phyloP scores from a whole-genome alignment of 306 rosid species.

The Cucurbita maxima region DNA sequence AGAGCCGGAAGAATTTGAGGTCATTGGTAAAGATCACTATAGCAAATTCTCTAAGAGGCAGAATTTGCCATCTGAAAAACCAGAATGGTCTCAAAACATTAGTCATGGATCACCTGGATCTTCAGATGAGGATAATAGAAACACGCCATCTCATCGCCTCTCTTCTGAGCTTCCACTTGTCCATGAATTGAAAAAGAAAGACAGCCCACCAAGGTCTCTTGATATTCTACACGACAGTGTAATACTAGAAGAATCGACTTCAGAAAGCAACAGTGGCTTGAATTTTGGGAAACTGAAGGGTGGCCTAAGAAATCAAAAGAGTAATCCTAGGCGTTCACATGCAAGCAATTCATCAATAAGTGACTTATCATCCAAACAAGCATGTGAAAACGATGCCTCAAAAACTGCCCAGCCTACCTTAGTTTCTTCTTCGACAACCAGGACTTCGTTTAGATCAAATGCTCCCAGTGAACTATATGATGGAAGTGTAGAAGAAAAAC shows the following conservation, averaged over 20 bases:
- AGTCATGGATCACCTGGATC: constrained; percentile 25
- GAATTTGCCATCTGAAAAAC: constrained; percentile 6
- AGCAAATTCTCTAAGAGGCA: constrained; percentile 10
- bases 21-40: constrained; percentile 12
- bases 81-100: constrained; percentile 20
- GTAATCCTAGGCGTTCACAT: constrained; percentile 23
- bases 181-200: constrained; percentile 12
- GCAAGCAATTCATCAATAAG: constrained; percentile 18
- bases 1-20: constrained; percentile 24
- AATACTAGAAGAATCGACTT: constrained; percentile 14
- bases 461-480: constrained; percentile 22
- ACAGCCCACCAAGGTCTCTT: constrained; percentile 10
- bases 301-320: constrained; percentile 63
- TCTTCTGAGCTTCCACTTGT: constrained; percentile 12
- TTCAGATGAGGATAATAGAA: constrained; percentile 21
- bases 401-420: constrained; percentile 26
- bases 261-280: constrained; percentile 33
- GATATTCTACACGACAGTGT: constrained; percentile 19
- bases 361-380: constrained; percentile 16
- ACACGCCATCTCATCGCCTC: background rate
- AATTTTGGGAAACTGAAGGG: constrained; percentile 54
- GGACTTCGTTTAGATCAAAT: constrained; percentile 22
- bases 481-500: constrained; percentile 19
- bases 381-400: constrained; percentile 13
- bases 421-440: constrained; percentile 11